Evolutionary conservation across 805 yeast species (phyloP).

Genomic region (Saccharomycopsis javanensis): DNA sequence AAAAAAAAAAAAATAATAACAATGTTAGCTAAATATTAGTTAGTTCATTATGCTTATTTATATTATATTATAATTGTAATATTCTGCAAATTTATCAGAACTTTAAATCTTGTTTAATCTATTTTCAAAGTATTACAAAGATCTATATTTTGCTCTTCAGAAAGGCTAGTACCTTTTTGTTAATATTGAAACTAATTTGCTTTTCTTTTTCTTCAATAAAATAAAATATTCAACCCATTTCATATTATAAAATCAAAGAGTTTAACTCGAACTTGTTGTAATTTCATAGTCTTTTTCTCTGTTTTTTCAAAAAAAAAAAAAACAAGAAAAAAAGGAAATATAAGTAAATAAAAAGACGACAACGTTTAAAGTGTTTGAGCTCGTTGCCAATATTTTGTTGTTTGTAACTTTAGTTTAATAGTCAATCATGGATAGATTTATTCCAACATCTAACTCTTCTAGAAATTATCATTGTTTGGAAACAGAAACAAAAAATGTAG

Average conservation of each 20-base stretch:
- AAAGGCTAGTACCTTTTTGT: background rate
- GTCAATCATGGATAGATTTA: constrained; percentile 6
- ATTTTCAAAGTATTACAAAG: background rate
- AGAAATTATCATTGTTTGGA: background rate
- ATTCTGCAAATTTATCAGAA: background rate
- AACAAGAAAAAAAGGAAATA: background rate
- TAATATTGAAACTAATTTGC: background rate
- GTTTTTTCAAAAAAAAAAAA: no score
- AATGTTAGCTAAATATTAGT: no score
- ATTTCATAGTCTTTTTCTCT: background rate
- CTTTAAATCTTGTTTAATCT: background rate
- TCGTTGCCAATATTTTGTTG: background rate
- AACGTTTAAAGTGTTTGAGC: no score
- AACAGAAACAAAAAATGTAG: background rate
- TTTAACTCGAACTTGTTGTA: background rate
- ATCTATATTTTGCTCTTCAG: background rate
- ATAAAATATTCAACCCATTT: background rate
- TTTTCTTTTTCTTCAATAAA: background rate
- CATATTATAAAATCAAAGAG: background rate
- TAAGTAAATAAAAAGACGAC: no score
- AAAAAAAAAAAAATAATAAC: no score
- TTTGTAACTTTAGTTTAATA: background rate
- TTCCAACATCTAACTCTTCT: constrained; percentile 7
- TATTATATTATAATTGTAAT: no score
- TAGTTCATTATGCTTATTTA: no score